Evolutionary conservation across 176 grass and related monocot species (phyloP).

Genomic region (Canna indica): DNA sequence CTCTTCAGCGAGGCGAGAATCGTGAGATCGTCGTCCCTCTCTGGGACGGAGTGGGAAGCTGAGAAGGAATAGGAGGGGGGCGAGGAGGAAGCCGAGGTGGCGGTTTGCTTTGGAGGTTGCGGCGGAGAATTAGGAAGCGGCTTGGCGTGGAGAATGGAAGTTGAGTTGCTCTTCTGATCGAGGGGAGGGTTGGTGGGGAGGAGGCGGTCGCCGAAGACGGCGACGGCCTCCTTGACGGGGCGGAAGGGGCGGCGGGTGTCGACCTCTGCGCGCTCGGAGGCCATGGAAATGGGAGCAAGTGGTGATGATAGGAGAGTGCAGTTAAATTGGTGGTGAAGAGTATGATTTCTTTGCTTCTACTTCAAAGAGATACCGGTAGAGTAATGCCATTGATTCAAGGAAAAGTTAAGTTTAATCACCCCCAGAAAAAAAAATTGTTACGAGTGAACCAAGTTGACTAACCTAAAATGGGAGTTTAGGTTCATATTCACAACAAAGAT

Average conservation of each 20-base stretch:
- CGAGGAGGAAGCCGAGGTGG: neutral
- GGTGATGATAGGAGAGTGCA: neutral
- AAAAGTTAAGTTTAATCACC: neutral
- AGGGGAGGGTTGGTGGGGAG: neutral
- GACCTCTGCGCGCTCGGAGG: conserved; percentile 18
- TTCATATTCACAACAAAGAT: no score
- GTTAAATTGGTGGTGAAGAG: conserved; percentile 2
- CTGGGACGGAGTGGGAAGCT: neutral
- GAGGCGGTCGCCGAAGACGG: conserved; percentile 15
- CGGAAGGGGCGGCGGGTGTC: conserved; percentile 11
- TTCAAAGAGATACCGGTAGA: conserved; percentile 20
- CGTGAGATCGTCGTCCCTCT: neutral
- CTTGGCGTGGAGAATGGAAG: neutral
- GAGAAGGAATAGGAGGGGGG: neutral
- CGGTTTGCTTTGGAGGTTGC: neutral
- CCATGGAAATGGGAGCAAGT: neutral
- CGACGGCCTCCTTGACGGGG: conserved; percentile 26
- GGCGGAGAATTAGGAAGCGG: neutral
- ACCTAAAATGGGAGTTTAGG: no score
- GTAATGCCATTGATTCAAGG: neutral
- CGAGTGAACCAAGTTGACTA: no score
- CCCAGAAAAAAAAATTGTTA: no score
- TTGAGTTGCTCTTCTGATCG: neutral
- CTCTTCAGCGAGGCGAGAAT: conserved; percentile 14
- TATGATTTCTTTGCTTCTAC: conserved; percentile 34